Evolutionary conservation across 2,329 filamentous ascomycete genomes (phyloP).

Genomic region (Neofusicoccum sp.): DNA sequence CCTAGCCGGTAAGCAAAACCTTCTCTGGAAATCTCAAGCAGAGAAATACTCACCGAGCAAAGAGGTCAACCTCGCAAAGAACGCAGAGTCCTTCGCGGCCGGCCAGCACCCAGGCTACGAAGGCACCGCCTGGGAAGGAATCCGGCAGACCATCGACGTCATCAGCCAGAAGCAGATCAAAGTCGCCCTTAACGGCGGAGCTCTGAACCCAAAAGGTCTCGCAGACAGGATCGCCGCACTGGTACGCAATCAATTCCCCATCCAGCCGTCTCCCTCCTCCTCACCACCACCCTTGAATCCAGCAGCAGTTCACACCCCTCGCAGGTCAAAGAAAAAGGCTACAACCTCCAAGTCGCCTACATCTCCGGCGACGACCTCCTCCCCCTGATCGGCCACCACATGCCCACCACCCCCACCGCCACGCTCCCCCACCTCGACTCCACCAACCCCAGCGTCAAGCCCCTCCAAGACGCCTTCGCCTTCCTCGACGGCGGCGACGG

Average conservation of each 20-base stretch:
- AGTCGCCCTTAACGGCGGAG: slow-evolving; percentile 57
- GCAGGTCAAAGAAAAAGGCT: slow-evolving; percentile 26
- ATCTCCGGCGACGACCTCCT: slow-evolving; percentile 48
- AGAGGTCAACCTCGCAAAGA: slow-evolving; percentile 46
- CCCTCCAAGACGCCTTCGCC: slow-evolving; percentile 38
- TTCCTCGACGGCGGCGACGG: slow-evolving; percentile 37
- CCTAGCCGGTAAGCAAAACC: slow-evolving; percentile 31
- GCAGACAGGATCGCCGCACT: slow-evolving; percentile 46
- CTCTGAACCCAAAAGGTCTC: slow-evolving; percentile 53
- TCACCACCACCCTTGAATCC: too few relatives aligned
- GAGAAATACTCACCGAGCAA: slow-evolving; percentile 21
- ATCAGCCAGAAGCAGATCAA: slow-evolving; percentile 52
- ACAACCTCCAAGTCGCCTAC: slow-evolving; percentile 45
- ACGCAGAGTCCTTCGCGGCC: slow-evolving; percentile 38
- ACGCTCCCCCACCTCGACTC: slow-evolving; percentile 44
- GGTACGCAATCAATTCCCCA: slow-evolving; percentile 22
- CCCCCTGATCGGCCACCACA: slow-evolving; percentile 27
- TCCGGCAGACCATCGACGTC: slow-evolving; percentile 46
- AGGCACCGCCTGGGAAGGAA: slow-evolving; percentile 50
- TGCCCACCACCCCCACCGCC: slow-evolving; percentile 33
- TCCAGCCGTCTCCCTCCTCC: background rate
- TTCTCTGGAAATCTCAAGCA: background rate
- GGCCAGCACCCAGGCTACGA: slow-evolving; percentile 47
- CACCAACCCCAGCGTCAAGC: slow-evolving; percentile 36
- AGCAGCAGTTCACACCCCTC: slow-evolving; percentile 27